Conservation (phyloP, 192 early-diverging fungal genomes). For the Coemansia sp. region DNA sequence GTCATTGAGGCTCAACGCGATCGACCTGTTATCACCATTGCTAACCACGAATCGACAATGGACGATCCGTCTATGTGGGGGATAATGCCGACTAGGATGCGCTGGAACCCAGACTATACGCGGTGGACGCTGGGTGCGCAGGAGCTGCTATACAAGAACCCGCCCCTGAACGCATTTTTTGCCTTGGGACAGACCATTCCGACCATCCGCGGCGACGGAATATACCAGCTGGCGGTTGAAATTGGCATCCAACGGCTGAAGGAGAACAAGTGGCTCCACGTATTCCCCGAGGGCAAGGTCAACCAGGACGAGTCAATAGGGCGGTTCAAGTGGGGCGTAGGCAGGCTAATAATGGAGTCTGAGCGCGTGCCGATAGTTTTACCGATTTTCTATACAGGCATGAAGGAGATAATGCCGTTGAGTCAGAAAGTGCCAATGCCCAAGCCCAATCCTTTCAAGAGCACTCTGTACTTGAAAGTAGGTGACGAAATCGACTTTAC, state of each 20-base stretch:
- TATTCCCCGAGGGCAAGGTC: slow-evolving; percentile 86
- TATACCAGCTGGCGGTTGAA: slow-evolving; percentile 86
- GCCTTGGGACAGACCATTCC: slow-evolving; percentile 81
- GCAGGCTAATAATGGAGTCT: slow-evolving; percentile 83
- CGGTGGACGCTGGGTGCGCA: slow-evolving; percentile 89
- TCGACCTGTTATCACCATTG: slow-evolving; percentile 70
- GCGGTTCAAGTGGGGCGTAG: slow-evolving; percentile 86
- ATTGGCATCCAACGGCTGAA: slow-evolving; percentile 70
- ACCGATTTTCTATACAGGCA: slow-evolving; percentile 72
- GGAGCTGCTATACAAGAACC: slow-evolving; percentile 81
- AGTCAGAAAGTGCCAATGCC: slow-evolving; percentile 42
- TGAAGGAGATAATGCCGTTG: slow-evolving; percentile 65
- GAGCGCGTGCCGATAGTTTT: slow-evolving; percentile 69
- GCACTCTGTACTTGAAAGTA: slow-evolving; percentile 63
- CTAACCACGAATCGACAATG: slow-evolving; percentile 73
- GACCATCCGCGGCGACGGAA: slow-evolving; percentile 79
- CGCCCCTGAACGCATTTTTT: slow-evolving; percentile 64
- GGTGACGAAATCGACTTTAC: slow-evolving; percentile 77
- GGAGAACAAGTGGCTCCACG: slow-evolving; percentile 79
- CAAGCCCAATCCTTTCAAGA: slow-evolving; percentile 56
- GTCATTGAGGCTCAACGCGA: slow-evolving; percentile 59
- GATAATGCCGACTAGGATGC: slow-evolving; percentile 62
- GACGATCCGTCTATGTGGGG: slow-evolving; percentile 84
- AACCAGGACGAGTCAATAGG: slow-evolving; percentile 57
- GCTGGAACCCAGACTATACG: slow-evolving; percentile 55